Base-by-base conservation (phyloP, 176 grass and related monocot genomes). In the Aegilops bicornis region DNA sequence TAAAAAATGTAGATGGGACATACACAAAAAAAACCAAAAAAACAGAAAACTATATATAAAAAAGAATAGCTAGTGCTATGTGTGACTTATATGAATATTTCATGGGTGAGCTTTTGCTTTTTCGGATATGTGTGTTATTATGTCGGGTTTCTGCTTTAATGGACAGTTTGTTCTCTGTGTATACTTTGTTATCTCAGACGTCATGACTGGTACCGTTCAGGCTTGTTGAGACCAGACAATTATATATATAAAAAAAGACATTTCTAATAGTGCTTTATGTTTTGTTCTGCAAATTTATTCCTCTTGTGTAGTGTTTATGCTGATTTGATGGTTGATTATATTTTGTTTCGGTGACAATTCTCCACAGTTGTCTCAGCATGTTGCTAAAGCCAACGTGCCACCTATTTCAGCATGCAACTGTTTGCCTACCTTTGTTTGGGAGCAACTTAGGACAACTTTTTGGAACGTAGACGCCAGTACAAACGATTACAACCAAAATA, bases 181-280 rank as follows among this genome's bases (percentile, higher is more conserved):
- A 75, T 75, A 87, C 67, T 6, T 9, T 59, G 83, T 85, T 68
- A 85, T 85, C 58, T 20, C 5, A 79, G 67, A 59, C 24, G 5
- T 10, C 27, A 20, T 58, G 66, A 36, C 62, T 85, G 31, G 1
- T 80, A 39, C 79, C 32, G n/a, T 45, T 59, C 16, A 16, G 72
- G 64, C 20, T 2, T 79, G 19, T 73, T 52, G 66, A 73, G 36
- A 66, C 17, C 10, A 58, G 52, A 79, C 33, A 35, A 45, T n/a
- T 86, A 81, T 89, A 70, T 77, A 42, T 10, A 77, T 25, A 56
- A 25, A 64, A 54, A 70, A 47, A 37, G 85, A 80, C 76, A 61
- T 20, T 91, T 79, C 60, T 27, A 80, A 29, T 50, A 58, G 1
- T 31, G 24, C 3, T 58, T 36, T 27, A 4, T 9, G 14, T 36